Evolutionary conservation across 225 moss, liverwort and hornwort genomes (phyloP).

Genomic region (Neckera pumila): DNA sequence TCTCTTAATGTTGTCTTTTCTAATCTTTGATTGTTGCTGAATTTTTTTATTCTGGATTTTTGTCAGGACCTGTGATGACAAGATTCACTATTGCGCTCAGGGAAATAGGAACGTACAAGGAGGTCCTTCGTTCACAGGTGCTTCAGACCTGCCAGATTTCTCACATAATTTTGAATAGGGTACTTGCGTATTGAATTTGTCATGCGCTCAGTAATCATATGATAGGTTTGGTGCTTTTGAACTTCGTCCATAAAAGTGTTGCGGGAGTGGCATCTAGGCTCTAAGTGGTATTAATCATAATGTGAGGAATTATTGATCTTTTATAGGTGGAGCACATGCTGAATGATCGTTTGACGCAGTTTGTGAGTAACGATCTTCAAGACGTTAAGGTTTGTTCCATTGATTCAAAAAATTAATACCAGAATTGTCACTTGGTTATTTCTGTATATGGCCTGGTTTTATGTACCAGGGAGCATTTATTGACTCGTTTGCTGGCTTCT

Average conservation of each 20-base stretch:
- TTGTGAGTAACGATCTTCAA: conserved; percentile 84
- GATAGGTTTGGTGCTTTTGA: neutral
- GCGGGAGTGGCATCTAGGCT: neutral
- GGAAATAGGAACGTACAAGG: conserved; percentile 93
- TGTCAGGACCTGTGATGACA: conserved; percentile 83
- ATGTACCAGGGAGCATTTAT: neutral
- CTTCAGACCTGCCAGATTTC: neutral
- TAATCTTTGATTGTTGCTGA: neutral
- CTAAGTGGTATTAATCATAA: neutral
- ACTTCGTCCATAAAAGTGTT: neutral
- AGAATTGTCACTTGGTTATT: neutral
- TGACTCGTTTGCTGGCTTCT: neutral
- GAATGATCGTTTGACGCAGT: conserved; percentile 91
- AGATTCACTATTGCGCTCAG: conserved; percentile 93
- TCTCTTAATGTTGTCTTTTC: neutral
- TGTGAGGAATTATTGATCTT: neutral
- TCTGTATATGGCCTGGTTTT: neutral
- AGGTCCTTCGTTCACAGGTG: conserved; percentile 87
- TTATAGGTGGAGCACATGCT: conserved; percentile 83
- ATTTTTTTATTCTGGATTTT: neutral
- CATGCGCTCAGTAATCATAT: neutral
- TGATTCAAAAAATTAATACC: neutral
- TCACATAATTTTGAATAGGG: neutral
- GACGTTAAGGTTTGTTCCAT: conserved; percentile 64
- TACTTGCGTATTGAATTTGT: neutral